Base-by-base conservation (phyloP, 768 basidiomycete genomes). In the Paxillus involutus region DNA sequence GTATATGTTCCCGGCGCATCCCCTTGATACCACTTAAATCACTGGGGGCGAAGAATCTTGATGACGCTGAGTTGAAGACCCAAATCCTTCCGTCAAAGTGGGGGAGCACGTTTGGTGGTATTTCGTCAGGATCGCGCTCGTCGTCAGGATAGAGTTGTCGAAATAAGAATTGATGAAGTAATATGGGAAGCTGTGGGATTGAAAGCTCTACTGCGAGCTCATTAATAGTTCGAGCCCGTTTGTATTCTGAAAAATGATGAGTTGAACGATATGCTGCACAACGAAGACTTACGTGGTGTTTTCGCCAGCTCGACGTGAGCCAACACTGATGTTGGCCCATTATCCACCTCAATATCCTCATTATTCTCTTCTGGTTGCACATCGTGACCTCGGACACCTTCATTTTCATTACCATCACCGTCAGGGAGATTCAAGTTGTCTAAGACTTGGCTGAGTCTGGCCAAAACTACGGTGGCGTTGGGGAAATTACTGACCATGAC, bases 1-100 rank as follows among this genome's bases (percentile, higher is more conserved):
- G 55, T 14, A 73, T 66, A 6, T 39, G 17, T 46, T 73, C 64
- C 0, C 36, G 32, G 6, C 51, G 50, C 68, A 73, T 70, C 0
- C 67, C 69, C 17, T 45, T 19, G 8, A 56, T 19, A 4, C 66
- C 64, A 39, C 59, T 61, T 4, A 55, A 45, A 10, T 73, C 68
- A 51, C 72, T 71, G 0, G 68, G 66, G 4, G 68, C 62, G 51
- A 58, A 65, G 42, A 62, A 73, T 3, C 24, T 56, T 3, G 62
- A 58, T 4, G 33, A 36, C 6, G 64, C 61, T 1, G 66, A 70
- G 44, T 64, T 61, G 41, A 55, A 65, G 10, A 72, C 58, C 1
- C 24, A 9, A 13, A 66, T 41, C 35, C 24, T 3, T 5, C 52
- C 46, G 6, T 12, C 5, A 11, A 48, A 49, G 6, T 4, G 5